Base-by-base conservation (phyloP, 345 rosid genomes). In the Melastoma malabathricum region DNA sequence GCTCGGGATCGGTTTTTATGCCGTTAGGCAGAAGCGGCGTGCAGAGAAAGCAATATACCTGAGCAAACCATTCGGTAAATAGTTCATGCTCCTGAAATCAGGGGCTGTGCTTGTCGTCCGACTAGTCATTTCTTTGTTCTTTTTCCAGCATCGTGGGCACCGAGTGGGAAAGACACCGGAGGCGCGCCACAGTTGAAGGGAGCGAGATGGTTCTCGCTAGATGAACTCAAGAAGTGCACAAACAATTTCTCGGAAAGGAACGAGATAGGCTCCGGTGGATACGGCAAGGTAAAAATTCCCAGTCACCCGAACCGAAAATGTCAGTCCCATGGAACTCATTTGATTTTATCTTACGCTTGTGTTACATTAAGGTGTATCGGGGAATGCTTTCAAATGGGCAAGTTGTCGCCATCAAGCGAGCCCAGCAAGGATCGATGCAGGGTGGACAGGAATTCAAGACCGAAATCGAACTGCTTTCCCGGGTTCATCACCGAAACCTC, bases 401-500 rank as follows among this genome's bases (percentile, higher is more conserved):
- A 27, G 55, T 76, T 23, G 67, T 84, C 55, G 96, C 98, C 7
- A 82, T 87, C 56, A 84, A 92, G 75, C 79, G 96, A 72, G 89
- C 98, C 64, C 85, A 82, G 63, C 78, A 72, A 46, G 96, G 95
- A 63, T 92, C 96, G 19, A 80, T 75, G 80, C 98, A 90, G 76
- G 93, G 96, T 0, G 93, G 96, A 1, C 78, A 58, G 16, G 98
- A 92, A 67, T 86, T 90, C 83, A 90, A 90, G 75, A 90, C 94
- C 15, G 98, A 90, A 60, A 90, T 86, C 31, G 98, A 90, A 75
- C 66, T 86, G 80, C 85, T 90, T 25, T 86, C 96, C 5, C 63
- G 98, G 57, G 98, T 86, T 56, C 98, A 92, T 69, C 96, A 92
- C 76, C 86, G 82, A 65, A 92, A 92, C 61, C 85, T 92, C 1